These are phyloP conservation scores for Phaeosphaeria sp. DNA, from an alignment of 2,329 filamentous ascomycete species.

Conservation along the genomic window DNA sequence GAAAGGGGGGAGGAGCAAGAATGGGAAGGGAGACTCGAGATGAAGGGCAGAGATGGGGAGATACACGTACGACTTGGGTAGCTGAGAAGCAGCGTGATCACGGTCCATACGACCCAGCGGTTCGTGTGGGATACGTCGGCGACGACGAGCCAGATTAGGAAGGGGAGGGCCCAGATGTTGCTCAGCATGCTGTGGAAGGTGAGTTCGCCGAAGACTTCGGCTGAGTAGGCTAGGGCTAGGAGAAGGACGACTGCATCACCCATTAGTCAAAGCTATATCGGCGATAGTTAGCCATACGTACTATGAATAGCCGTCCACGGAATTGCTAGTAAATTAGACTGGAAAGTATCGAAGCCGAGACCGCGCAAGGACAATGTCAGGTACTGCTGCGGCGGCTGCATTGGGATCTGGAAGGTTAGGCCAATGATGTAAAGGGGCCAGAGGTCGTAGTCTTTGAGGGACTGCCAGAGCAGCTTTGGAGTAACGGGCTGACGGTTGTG, in stretches of 20 bases:
- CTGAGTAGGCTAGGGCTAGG: neutral
- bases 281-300: conserved; percentile 18
- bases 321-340: conserved; percentile 68
- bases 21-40: neutral
- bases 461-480: conserved; percentile 19
- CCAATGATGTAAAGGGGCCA: conserved; percentile 32
- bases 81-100: neutral
- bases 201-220: neutral
- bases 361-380: conserved; percentile 62
- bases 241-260: conserved; percentile 9
- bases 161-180: neutral
- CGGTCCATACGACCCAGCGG: neutral
- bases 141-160: neutral
- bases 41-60: neutral
- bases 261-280: conserved; percentile 16
- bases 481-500: conserved; percentile 62
- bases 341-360: conserved; percentile 67
- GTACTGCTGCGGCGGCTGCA: conserved; percentile 18
- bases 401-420: conserved; percentile 22
- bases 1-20: neutral
- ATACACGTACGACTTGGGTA: neutral
- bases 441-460: conserved; percentile 29
- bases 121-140: neutral
- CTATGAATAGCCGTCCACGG: conserved; percentile 32
- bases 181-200: neutral